These are phyloP conservation scores for Clohesyomyces aquaticus DNA, from an alignment of 495 filamentous ascomycete species.

Conservation along the genomic window DNA sequence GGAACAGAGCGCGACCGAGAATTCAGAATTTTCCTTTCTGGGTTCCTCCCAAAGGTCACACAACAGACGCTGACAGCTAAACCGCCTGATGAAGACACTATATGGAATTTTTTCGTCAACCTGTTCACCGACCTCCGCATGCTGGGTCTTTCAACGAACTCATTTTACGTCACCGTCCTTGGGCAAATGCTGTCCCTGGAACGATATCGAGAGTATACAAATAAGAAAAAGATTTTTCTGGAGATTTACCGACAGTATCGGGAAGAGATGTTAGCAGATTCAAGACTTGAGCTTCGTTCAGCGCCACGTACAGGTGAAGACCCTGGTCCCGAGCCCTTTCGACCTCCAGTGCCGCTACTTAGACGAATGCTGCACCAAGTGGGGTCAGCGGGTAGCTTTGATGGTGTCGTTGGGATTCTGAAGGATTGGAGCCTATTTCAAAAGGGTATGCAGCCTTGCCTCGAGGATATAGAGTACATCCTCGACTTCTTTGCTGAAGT, in stretches of 20 bases:
- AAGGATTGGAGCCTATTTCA: slow-evolving; percentile 36
- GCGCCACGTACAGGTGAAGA: too few relatives aligned
- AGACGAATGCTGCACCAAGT: slow-evolving; percentile 9
- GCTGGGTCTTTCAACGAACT: slow-evolving; percentile 3
- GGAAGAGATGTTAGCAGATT: slow-evolving; percentile 12
- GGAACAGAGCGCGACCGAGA: not conserved
- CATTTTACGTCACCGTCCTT: slow-evolving; percentile 28
- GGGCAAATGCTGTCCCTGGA: slow-evolving; percentile 5
- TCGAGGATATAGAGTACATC: slow-evolving; percentile 26
- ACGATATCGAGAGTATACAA: slow-evolving; percentile 26
- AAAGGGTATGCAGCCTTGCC: slow-evolving; percentile 3
- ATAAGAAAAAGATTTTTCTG: slow-evolving; percentile 17
- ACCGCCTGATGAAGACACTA: slow-evolving; percentile 26
- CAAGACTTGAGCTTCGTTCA: too few relatives aligned
- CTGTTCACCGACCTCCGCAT: slow-evolving; percentile 20
- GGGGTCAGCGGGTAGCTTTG: slow-evolving; percentile 6
- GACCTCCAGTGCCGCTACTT: slow-evolving; percentile 20
- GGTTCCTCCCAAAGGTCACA: slow-evolving; percentile 13
- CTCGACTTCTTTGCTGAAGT: slow-evolving; percentile 56
- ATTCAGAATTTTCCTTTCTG: slow-evolving; percentile 10
- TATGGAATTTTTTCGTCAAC: slow-evolving; percentile 21
- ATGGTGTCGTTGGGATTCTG: slow-evolving; percentile 11
- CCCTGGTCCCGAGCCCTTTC: not conserved
- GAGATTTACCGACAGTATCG: slow-evolving; percentile 27
- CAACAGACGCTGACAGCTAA: slow-evolving; percentile 7